Conservation (phyloP, 2,329 filamentous ascomycete genomes). For the Hypoxylon sp. region DNA sequence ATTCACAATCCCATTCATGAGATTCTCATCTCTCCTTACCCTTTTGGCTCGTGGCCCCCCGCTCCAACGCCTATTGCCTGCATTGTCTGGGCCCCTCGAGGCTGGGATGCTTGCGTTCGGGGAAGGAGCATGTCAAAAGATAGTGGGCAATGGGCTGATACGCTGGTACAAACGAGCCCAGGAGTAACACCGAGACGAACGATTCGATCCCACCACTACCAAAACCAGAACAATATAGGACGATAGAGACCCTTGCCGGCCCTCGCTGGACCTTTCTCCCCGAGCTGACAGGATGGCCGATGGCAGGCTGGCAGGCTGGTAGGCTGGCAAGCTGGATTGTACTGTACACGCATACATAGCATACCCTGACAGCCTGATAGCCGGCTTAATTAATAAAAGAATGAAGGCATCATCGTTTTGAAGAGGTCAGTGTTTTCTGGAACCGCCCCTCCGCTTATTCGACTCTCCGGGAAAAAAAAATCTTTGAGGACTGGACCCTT, state of each 20-base stretch:
- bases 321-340: too few species aligned
- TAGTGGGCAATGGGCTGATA: conserved; percentile 27
- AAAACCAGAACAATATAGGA: conserved; percentile 31
- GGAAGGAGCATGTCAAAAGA: not conserved
- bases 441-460: conserved; percentile 11
- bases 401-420: conserved; percentile 12
- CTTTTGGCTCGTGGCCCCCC: not conserved
- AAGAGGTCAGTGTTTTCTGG: conserved; percentile 4
- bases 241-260: conserved; percentile 21
- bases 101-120: not conserved
- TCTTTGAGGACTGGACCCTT: conserved; percentile 4
- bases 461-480: not conserved
- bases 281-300: too few species aligned
- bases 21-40: conserved; percentile 7
- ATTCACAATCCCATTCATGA: conserved; percentile 34
- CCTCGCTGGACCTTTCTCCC: not conserved
- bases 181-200: conserved; percentile 32
- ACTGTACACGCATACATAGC: too few species aligned
- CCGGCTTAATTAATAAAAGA: conserved; percentile 6
- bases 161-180: conserved; percentile 22
- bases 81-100: conserved; percentile 5
- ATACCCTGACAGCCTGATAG: too few species aligned
- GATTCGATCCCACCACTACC: conserved; percentile 23
- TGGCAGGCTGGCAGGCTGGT: too few species aligned
- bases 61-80: not conserved